Percentiles rank a stretch among this genome's conserved stretches.
Conservation (phyloP, 2,329 filamentous ascomycete genomes). For the Phialocephala sp. region DNA sequence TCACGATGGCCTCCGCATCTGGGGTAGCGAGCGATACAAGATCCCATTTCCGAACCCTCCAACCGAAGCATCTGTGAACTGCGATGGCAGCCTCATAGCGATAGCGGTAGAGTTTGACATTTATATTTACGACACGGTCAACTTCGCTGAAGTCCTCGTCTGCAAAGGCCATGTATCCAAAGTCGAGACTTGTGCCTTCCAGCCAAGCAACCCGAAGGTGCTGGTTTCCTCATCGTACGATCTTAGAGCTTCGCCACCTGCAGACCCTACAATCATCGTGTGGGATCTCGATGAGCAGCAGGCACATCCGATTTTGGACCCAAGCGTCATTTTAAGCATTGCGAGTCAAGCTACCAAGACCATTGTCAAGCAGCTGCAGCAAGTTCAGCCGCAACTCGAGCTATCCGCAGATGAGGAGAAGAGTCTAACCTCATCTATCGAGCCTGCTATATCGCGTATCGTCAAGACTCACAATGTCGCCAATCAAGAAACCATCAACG, state of each 20-base stretch:
- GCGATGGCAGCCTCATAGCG: conserved; percentile 18
- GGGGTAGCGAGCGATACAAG: conserved; percentile 21
- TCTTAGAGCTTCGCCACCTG: not conserved
- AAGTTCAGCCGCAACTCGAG: conserved; percentile 8
- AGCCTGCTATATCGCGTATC: conserved; percentile 16
- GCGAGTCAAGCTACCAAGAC: conserved; percentile 18
- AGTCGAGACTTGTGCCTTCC: conserved; percentile 16
- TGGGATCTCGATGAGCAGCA: conserved; percentile 22
- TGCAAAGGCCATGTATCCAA: conserved; percentile 19
- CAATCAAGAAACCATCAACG: conserved; percentile 11
- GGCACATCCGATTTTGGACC: conserved; percentile 11
- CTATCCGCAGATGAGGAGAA: conserved; percentile 15
- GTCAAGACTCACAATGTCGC: conserved; percentile 14
- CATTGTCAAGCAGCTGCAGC: conserved; percentile 2
- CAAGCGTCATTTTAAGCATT: conserved; percentile 12
- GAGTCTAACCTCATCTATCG: conserved; percentile 6
- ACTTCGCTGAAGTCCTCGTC: conserved; percentile 14
- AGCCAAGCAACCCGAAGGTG: conserved; percentile 20
- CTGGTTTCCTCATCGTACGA: conserved; percentile 18
- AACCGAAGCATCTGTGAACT: conserved; percentile 12
- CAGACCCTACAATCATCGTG: conserved; percentile 18
- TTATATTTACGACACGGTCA: conserved; percentile 20
- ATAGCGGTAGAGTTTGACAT: conserved; percentile 15
- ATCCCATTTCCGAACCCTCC: conserved; percentile 18
- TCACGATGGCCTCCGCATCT: conserved; percentile 22